Conservation (phyloP, 495 filamentous ascomycete species). For the Xylaria telfairii region DNA sequence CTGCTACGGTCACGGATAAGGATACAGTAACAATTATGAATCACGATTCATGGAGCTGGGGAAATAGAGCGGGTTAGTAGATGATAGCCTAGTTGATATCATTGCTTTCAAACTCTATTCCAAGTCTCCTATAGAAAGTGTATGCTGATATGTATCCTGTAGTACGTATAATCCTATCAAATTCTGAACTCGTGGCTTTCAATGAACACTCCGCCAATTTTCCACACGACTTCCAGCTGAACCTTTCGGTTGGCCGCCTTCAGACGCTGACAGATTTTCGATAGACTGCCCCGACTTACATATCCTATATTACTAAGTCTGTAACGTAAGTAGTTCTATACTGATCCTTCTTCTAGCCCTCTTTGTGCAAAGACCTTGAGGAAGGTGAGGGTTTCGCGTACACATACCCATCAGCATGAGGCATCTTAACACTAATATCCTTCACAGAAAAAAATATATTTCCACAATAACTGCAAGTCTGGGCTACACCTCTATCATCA, state of each 20-base stretch:
- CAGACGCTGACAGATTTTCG: constrained; percentile 4
- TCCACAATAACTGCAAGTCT: constrained; percentile 14
- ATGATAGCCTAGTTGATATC: constrained; percentile 4
- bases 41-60: neutral
- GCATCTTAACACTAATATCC: neutral
- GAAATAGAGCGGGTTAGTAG: constrained; percentile 24
- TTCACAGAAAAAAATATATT: constrained; percentile 17
- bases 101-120: neutral
- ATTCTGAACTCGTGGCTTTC: neutral
- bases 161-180: constrained; percentile 20
- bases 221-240: neutral
- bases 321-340: constrained; percentile 18
- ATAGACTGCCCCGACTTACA: neutral
- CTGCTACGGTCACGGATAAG: constrained; percentile 6
- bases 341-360: neutral
- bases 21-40: constrained; percentile 5
- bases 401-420: neutral
- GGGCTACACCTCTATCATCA: neutral
- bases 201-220: neutral
- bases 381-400: neutral
- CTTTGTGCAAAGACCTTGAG: neutral
- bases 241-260: neutral
- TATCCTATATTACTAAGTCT: constrained; percentile 4
- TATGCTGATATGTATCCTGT: constrained; percentile 23
- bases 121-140: neutral